Evolutionary conservation across 1,284 basidiomycete species (phyloP).

Genomic region (Ustilago crameri): DNA sequence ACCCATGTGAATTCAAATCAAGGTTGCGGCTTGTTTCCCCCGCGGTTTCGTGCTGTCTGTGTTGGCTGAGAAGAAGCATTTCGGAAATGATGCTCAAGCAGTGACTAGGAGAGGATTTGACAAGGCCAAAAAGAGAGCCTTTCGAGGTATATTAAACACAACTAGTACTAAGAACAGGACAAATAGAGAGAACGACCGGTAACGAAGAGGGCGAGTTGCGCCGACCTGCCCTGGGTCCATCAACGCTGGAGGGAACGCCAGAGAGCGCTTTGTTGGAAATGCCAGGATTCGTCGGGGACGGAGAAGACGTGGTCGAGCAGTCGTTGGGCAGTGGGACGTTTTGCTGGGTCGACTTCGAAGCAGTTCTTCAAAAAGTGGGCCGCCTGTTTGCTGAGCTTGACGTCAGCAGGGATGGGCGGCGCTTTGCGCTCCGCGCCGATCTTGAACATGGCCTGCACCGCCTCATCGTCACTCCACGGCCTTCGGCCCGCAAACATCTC

Average conservation of each 20-base stretch:
- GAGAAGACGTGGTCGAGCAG: constrained; percentile 85
- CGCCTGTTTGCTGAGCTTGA: constrained; percentile 79
- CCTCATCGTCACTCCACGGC: constrained; percentile 91
- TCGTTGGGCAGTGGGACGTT: constrained; percentile 84
- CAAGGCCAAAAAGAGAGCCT: too few species aligned
- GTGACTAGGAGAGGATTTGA: too few species aligned
- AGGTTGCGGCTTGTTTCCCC: too few species aligned
- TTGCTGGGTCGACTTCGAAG: constrained; percentile 87
- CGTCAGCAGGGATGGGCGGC: constrained; percentile 87
- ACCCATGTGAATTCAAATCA: too few species aligned
- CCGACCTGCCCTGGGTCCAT: not conserved
- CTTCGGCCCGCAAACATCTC: constrained; percentile 97
- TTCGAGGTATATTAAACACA: too few species aligned
- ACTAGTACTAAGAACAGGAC: too few species aligned
- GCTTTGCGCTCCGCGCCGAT: constrained; percentile 83
- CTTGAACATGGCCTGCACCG: constrained; percentile 93
- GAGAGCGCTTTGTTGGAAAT: constrained; percentile 55
- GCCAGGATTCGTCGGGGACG: constrained; percentile 62
- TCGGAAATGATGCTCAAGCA: too few species aligned
- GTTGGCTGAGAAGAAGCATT: too few species aligned
- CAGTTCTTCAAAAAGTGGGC: constrained; percentile 89
- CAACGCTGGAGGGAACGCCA: constrained; percentile 39
- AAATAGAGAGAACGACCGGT: too few species aligned
- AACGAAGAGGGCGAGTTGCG: too few species aligned
- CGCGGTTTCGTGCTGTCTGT: too few species aligned